phyloP scores from a whole-genome alignment of 2,329 filamentous ascomycete species.

The Penicillium sp. region DNA sequence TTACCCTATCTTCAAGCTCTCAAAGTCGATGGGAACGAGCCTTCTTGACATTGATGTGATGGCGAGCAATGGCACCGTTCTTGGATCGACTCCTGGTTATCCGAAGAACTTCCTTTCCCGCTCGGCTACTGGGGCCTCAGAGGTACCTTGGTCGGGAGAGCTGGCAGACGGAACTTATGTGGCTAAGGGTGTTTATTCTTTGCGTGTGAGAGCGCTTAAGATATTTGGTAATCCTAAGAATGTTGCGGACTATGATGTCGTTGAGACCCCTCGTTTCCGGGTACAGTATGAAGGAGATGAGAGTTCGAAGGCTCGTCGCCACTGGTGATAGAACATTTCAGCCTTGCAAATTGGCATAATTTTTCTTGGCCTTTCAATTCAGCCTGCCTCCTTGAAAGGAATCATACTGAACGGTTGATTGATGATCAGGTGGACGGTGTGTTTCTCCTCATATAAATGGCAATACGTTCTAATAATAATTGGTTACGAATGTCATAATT shows the following conservation, averaged over 20 bases:
- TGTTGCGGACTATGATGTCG: conserved; percentile 9
- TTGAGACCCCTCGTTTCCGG: conserved; percentile 6
- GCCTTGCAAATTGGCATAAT: too few relatives aligned
- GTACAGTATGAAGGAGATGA: not conserved
- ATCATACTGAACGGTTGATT: too few relatives aligned
- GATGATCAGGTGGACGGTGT: too few relatives aligned
- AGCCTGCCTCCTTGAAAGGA: too few relatives aligned
- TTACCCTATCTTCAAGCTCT: conserved; percentile 13
- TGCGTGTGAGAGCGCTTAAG: conserved; percentile 17
- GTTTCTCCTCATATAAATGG: too few relatives aligned
- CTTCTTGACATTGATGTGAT: conserved; percentile 10
- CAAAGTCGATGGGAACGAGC: conserved; percentile 16
- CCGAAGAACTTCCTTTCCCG: not conserved
- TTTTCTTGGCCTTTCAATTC: too few relatives aligned
- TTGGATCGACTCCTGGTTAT: not conserved
- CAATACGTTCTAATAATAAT: too few relatives aligned
- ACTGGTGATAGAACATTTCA: too few relatives aligned
- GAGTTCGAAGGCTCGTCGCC: too few relatives aligned
- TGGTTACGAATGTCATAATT: too few relatives aligned
- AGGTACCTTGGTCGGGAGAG: not conserved
- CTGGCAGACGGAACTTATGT: conserved; percentile 12
- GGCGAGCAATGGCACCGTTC: not conserved
- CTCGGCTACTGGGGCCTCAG: not conserved
- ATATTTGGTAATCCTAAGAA: conserved; percentile 13
- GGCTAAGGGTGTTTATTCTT: conserved; percentile 9